Evolutionary conservation across 257 asterid species (phyloP), one percentile per base, ranked within the genome.

Genomic region (Petrea volubilis): DNA sequence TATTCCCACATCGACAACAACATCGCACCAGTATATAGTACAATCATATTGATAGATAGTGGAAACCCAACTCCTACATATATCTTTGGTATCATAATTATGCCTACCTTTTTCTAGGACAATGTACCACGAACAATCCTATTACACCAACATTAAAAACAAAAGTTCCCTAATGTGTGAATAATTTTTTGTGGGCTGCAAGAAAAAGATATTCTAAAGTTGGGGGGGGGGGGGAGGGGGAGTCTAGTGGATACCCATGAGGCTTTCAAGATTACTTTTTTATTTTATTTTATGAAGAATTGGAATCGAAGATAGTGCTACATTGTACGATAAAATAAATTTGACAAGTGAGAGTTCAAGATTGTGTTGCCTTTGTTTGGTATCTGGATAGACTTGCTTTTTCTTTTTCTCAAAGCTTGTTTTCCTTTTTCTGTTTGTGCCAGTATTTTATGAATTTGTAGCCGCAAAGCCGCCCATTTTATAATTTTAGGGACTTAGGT

Each of bases 61-160:
- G 84, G 84, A 79, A 60, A 43, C 74, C 79, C 79, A 80, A 76
- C 81, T 80, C 77, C 77, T 67, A 52, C 74, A 50, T n/a, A n/a
- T n/a, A n/a, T n/a, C n/a, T 71, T 79, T 14, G 64, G 79, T 41
- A 70, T 74, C 68, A 79, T 74, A 40, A 73, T 64, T 68, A 33
- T 74, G 83, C 83, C 70, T n/a, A 68, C 71, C 74, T 64, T 80
- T 80, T 72, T 68, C 61, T 68, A 76, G 71, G 72, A 76, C 81
- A 75, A 55, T 62, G 68, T 71, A 73, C 58, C 67, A 67, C 79
- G 62, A 6, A 58, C 55, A 52, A 46, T 75, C 81, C 75, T 75
- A 20, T 75, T 71, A 71, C 81, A 71, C 75, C 81, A 67, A 79
- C 80, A 67, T 36, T 12, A 38, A 36, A 44, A 55, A 59, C 68